A percentile compares a stretch with the other conserved stretches of the same genome.
phyloP scores from a whole-genome alignment of 2,329 filamentous ascomycete species.

The Podosphaera xanthii region DNA sequence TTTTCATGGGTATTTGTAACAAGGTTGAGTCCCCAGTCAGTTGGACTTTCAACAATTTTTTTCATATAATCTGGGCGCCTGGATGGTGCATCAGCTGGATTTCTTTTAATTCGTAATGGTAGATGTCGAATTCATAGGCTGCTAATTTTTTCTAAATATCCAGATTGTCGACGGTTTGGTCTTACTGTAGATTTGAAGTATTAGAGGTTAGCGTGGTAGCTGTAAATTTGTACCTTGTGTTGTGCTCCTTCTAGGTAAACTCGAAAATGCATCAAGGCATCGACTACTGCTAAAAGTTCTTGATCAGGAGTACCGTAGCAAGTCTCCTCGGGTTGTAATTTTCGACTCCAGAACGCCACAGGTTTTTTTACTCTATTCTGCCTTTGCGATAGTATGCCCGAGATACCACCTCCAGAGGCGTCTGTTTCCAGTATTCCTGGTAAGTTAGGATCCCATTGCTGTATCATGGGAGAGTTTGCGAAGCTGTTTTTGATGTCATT shows the following conservation, averaged over 20 bases:
- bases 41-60: not conserved
- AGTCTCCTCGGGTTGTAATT: not conserved
- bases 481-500: not conserved
- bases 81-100: not conserved
- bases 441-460: not conserved
- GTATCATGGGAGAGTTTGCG: not conserved
- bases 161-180: not conserved
- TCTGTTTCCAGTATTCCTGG: conserved; percentile 1
- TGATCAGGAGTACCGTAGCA: not conserved
- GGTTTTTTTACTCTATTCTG: not conserved
- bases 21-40: not conserved
- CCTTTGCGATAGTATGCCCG: not conserved
- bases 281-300: not conserved
- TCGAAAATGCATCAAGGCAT: not conserved
- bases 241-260: not conserved
- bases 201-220: not conserved
- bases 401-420: not conserved
- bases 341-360: not conserved
- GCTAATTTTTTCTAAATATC: not conserved
- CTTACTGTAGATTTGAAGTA: not conserved
- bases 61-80: not conserved
- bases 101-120: not conserved
- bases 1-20: not conserved
- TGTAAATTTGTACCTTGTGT: not conserved
- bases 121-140: not conserved